A percentile compares a stretch with the other conserved stretches of the same genome.
Evolutionary conservation across 2,329 filamentous ascomycete species (phyloP).

Genomic region (Ceratocystis albifundus): DNA sequence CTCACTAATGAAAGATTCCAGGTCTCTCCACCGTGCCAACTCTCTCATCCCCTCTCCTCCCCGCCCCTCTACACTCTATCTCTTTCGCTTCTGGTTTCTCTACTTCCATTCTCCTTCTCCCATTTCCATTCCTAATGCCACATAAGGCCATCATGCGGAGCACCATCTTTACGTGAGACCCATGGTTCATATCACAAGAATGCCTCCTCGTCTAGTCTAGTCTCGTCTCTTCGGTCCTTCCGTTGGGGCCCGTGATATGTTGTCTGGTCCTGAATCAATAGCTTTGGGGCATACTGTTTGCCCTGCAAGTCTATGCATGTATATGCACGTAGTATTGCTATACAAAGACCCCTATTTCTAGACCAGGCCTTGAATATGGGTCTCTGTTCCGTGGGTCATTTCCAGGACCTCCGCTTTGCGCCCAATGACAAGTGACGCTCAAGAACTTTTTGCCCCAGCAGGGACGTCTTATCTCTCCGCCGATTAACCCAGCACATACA

Average conservation of each 20-base stretch:
- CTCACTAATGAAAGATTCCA: too few species aligned
- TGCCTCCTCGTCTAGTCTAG: not conserved
- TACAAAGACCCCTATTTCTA: not conserved
- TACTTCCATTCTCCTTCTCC: too few species aligned
- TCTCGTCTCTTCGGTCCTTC: slow-evolving; percentile 10
- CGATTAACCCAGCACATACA: not conserved
- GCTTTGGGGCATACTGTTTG: not conserved
- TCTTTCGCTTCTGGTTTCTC: not conserved
- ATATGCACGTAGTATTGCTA: not conserved
- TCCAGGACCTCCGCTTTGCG: not conserved
- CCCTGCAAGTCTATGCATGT: not conserved
- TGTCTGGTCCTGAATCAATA: not conserved
- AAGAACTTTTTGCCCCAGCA: not conserved
- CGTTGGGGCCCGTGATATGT: slow-evolving; percentile 2
- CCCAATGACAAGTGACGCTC: not conserved
- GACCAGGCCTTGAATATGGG: not conserved
- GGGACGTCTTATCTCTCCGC: not conserved
- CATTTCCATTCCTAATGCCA: too few species aligned
- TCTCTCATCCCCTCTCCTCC: too few species aligned
- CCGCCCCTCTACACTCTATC: too few species aligned
- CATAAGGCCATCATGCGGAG: not conserved
- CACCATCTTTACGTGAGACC: not conserved
- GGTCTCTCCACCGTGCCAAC: too few species aligned
- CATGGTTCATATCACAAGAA: not conserved
- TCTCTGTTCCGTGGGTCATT: not conserved